Base-by-base conservation (phyloP, 2,329 filamentous ascomycete genomes). In the Penicillium sclerotigenum region DNA sequence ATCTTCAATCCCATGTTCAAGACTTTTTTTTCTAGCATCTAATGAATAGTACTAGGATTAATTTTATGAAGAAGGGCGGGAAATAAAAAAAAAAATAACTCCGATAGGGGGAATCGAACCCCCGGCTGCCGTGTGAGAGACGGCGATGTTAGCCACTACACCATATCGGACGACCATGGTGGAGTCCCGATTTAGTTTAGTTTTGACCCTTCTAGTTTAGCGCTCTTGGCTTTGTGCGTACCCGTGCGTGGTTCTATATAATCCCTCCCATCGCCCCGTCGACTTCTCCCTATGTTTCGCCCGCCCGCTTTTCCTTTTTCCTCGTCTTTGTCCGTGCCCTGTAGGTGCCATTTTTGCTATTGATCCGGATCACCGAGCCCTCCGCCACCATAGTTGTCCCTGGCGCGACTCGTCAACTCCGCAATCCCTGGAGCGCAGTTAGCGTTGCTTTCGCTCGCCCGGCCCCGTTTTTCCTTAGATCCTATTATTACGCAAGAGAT, bases 121-220 rank as follows among this genome's bases (percentile, higher is more conserved):
- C 63, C 65, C 61, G 65, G 63, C 63, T 67, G 64, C 54, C 60
- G 65, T 65, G 65, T 67, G 65, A 66, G 63, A 67, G 63, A 65
- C 64, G 60, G 54, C 64, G 64, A 68, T 68, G 64, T 66, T 67
- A 66, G 62, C 63, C 65, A 66, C 65, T 67, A 66, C 64, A 61
- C 67, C 65, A 65, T 67, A 68, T 60, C 61, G 62, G 61, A 66
- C n/a, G n/a, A n/a, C n/a, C n/a, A n/a, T n/a, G n/a, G n/a, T n/a
- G n/a, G n/a, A n/a, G n/a, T n/a, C n/a, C n/a, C n/a, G n/a, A n/a
- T n/a, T n/a, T n/a, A n/a, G n/a, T n/a, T n/a, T n/a, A n/a, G n/a
- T n/a, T n/a, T n/a, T n/a, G n/a, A n/a, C n/a, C n/a, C n/a, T n/a
- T n/a, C n/a, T n/a, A n/a, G 36, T 3, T 20, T 38, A 38, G 36